phyloP scores from a whole-genome alignment of 2,329 filamentous ascomycete genomes.

The Botryosphaeria dothidea region DNA sequence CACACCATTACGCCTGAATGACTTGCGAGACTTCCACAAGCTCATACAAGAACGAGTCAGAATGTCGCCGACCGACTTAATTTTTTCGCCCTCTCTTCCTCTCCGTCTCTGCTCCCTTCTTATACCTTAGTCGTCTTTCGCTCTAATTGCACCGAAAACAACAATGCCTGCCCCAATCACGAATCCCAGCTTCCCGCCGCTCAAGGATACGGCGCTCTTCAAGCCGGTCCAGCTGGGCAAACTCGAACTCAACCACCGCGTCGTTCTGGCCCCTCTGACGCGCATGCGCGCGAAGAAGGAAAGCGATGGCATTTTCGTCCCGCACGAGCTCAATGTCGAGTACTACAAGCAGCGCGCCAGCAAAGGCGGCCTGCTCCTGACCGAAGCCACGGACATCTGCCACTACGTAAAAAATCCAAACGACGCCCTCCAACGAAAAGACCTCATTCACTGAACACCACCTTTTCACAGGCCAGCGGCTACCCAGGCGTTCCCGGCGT shows the following conservation, averaged over 20 bases:
- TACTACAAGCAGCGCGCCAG: conserved; percentile 37
- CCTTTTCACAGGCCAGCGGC: conserved; percentile 27
- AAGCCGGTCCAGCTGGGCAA: conserved; percentile 33
- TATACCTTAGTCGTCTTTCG: not conserved
- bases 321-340: conserved; percentile 30
- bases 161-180: conserved; percentile 35
- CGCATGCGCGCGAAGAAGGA: conserved; percentile 24
- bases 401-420: conserved; percentile 29
- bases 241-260: conserved; percentile 17
- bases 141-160: not conserved
- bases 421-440: not conserved
- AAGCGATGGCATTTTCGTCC: conserved; percentile 32
- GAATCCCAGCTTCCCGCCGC: conserved; percentile 30
- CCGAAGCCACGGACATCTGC: conserved; percentile 38
- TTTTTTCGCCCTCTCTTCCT: not conserved
- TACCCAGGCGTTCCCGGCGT: conserved; percentile 34
- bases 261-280: conserved; percentile 20
- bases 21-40: not conserved
- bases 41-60: conserved; percentile 8
- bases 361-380: conserved; percentile 35
- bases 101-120: not conserved
- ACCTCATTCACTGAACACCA: not conserved
- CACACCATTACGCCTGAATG: not conserved
- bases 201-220: conserved; percentile 35
- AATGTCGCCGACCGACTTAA: not conserved